Evolutionary conservation across 257 asterid genomes (phyloP), one percentile per base, ranked within the genome.

Genomic region (Solanum chiquidenum): DNA sequence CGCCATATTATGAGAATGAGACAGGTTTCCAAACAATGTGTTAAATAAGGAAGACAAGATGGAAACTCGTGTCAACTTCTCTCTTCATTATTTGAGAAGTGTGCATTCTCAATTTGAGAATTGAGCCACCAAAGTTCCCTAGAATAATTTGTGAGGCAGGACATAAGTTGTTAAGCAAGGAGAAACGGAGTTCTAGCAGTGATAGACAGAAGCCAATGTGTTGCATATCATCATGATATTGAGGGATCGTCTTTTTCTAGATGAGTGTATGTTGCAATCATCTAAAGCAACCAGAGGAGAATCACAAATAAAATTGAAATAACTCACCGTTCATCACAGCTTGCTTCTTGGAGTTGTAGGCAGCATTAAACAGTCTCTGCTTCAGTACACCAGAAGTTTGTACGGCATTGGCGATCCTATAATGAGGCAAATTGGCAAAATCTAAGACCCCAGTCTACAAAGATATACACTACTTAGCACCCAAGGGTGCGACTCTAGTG

Each of bases 301-400:
- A 40, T 33, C 66, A 88, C 85, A 60, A 37, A 46, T 68, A 72
- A 62, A 85, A 46, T 20, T 42, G 21, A 82, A 27, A 33, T 49
- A 88, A 86, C 94, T 85, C 90, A 97, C 99, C 98, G 91, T 60
- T 97, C 93, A 97, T 89, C 52, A 97, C 88, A 42, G 99, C 99
- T 90, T 94, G 98, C 91, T 92, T 95, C 93, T 97, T 97, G 86
- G 99, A 93, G 87, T 92, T 94, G 92, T 95, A 97, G 60, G 98
- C 99, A 83, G 98, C 98, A 89, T 92, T 95, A 89, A 97, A 97
- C 75, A 97, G 83, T 90, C 94, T 95, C 93, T 95, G 93, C 93
- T 92, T 95, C 90, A 97, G 91, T 84, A 87, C 91, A 73, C 98
- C 98, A 49, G 99, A 95, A 83, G 95, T 91, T 87, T 93, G 94